Evolutionary conservation across 1,284 basidiomycete species (phyloP), one percentile per base, ranked within the genome.

Genomic region (Gastroboletus turbinatus): DNA sequence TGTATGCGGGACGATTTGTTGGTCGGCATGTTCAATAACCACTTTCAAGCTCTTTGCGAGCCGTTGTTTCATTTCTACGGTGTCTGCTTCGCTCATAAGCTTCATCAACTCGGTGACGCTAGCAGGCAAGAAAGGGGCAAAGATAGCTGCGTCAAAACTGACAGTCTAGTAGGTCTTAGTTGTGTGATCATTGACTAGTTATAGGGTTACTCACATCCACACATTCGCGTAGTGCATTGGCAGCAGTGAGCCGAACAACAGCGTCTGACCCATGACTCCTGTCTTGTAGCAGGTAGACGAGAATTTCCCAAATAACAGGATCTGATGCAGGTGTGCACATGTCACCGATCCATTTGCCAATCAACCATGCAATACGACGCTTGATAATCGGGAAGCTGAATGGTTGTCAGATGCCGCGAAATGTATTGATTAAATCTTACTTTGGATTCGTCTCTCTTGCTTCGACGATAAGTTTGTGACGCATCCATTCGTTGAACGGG

Each of bases 301-400:
- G 76, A 30, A 92, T 81, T 63, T 92, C 82, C 93, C 93, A 96
- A 11, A 93, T 76, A 48, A 80, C 75, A 4, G 81, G 72, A 61
- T 87, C 82, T 59, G 85, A 85, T 3, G 87, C 79, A 19, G 79
- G 75, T 32, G 78, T 75, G 58, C 83, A 85, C 58, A 82, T 80
- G 52, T 91, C 87, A 5, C 80, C 77, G 25, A 92, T 81, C 86
- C 90, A 93, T 78, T 88, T 90, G 14, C 93, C 93, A 43, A 96
- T 82, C 7, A 95, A 73, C 92, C 93, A 95, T 0, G 92, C 93
- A 58, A 96, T 89, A 42, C 94, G 83, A 21, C 93, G 84, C 73
- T 96, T 94, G 57, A 96, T 82, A 46, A 96, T 90, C 0, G 91
- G 89, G 65, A 89, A 92, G 54, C 91, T 94, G 59, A 27, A 46